phyloP scores from a whole-genome alignment of 1,284 basidiomycete species.

The Marasmius sp. region DNA sequence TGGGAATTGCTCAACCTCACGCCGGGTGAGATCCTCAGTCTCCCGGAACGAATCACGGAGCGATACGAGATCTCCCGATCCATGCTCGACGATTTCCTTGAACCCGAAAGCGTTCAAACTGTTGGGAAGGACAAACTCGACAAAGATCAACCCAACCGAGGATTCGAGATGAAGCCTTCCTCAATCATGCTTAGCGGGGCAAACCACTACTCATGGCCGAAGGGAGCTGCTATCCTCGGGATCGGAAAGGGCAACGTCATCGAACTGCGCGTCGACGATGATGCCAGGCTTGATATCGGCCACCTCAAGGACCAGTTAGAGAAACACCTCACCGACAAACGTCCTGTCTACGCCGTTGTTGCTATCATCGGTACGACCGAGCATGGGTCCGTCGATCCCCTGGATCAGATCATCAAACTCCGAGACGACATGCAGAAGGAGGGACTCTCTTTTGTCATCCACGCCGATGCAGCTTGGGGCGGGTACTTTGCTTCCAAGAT shows the following conservation, averaged over 20 bases:
- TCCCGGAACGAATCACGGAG: slow-evolving; percentile 25
- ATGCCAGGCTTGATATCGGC: slow-evolving; percentile 35
- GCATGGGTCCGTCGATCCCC: slow-evolving; percentile 43
- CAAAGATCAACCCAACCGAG: background rate
- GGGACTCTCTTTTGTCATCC: slow-evolving; percentile 40
- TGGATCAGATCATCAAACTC: slow-evolving; percentile 35
- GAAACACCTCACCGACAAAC: slow-evolving; percentile 24
- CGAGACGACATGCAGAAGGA: slow-evolving; percentile 22
- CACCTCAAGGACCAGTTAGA: slow-evolving; percentile 30
- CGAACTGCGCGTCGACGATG: slow-evolving; percentile 34
- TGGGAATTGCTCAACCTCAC: slow-evolving; percentile 36
- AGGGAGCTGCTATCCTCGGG: slow-evolving; percentile 42
- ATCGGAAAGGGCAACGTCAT: slow-evolving; percentile 41
- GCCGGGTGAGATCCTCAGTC: slow-evolving; percentile 24
- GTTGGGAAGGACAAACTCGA: slow-evolving; percentile 30
- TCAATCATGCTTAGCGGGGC: slow-evolving; percentile 31
- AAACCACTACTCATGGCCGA: slow-evolving; percentile 50
- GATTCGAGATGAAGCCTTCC: background rate
- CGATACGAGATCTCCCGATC: slow-evolving; percentile 28
- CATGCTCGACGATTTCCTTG: slow-evolving; percentile 24
- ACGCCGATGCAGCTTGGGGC: slow-evolving; percentile 48
- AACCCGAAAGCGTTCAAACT: slow-evolving; percentile 34
- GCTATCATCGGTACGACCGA: slow-evolving; percentile 46
- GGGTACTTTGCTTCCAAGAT: slow-evolving; percentile 43
- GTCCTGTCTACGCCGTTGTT: slow-evolving; percentile 42